Conservation (phyloP, 257 asterid species). For the Pogostemon cablin region DNA sequence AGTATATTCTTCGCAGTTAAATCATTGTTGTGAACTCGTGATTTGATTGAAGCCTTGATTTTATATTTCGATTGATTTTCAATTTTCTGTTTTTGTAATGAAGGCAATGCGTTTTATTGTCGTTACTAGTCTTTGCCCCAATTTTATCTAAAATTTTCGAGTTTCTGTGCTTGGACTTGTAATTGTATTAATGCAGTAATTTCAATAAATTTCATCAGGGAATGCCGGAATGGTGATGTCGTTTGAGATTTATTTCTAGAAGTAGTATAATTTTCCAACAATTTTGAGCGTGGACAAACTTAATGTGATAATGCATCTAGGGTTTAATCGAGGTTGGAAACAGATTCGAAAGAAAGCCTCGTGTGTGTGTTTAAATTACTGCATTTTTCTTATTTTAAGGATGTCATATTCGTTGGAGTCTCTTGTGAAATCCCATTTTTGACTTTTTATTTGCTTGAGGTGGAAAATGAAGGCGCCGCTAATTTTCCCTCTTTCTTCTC, state of each 20-base stretch:
- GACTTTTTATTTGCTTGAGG: conserved; percentile 18
- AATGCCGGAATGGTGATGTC: background rate
- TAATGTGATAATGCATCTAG: conserved; percentile 23
- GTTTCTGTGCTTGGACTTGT: conserved; percentile 1
- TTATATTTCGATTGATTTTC: background rate
- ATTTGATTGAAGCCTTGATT: background rate
- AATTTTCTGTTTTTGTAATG: background rate
- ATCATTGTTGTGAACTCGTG: background rate
- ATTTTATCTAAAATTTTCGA: background rate
- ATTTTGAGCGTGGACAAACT: background rate
- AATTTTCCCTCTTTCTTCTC: no score
- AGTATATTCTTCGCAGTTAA: background rate
- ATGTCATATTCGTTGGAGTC: background rate
- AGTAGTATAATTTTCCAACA: background rate
- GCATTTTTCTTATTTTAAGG: background rate
- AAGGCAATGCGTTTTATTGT: background rate
- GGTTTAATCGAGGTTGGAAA: conserved; percentile 24
- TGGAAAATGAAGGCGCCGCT: no score
- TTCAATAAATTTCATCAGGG: background rate
- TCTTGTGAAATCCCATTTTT: background rate
- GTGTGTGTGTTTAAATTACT: background rate
- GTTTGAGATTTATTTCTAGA: background rate
- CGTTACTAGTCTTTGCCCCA: background rate
- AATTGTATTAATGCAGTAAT: background rate
- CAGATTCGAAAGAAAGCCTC: background rate